Evolutionary conservation across 140 eudicot genomes (phyloP).

Genomic region (Bidens hawaiensis): DNA sequence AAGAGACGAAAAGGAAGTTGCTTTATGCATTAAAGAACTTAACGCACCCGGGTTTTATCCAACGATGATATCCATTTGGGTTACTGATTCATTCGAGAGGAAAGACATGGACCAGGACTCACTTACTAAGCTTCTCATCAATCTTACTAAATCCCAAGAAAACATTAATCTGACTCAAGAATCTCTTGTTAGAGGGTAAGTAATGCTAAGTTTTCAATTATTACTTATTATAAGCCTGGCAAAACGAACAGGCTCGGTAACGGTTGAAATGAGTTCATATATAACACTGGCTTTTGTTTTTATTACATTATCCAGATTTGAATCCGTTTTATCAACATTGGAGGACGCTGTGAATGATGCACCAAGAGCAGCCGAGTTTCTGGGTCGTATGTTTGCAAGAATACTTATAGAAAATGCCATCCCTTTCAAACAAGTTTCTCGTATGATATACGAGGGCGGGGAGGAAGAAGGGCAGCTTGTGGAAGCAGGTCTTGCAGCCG

Average conservation of each 20-base stretch:
- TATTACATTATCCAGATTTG: conserved; percentile 50
- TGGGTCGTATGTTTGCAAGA: conserved; percentile 62
- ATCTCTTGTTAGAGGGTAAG: conserved; percentile 79
- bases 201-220: not conserved
- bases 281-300: not conserved
- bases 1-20: conserved; percentile 81
- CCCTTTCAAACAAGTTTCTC: conserved; percentile 51
- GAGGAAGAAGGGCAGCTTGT: conserved; percentile 77
- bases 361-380: conserved; percentile 92
- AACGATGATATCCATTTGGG: conserved; percentile 74
- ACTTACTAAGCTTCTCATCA: conserved; percentile 63
- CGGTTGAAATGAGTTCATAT: not conserved
- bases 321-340: conserved; percentile 58
- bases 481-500: conserved; percentile 77
- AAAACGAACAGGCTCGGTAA: not conserved
- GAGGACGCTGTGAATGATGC: conserved; percentile 93
- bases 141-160: conserved; percentile 59
- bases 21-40: conserved; percentile 65
- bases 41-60: conserved; percentile 74
- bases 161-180: conserved; percentile 52
- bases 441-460: conserved; percentile 76
- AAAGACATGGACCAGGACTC: conserved; percentile 70
- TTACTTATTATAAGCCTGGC: not conserved
- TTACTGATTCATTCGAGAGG: conserved; percentile 88
- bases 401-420: conserved; percentile 55